A percentile compares a stretch with the other conserved stretches of the same genome.
These are phyloP conservation scores for Rhododendron williamsianum DNA, from an alignment of 148 eudicot species.

Conservation along the genomic window DNA sequence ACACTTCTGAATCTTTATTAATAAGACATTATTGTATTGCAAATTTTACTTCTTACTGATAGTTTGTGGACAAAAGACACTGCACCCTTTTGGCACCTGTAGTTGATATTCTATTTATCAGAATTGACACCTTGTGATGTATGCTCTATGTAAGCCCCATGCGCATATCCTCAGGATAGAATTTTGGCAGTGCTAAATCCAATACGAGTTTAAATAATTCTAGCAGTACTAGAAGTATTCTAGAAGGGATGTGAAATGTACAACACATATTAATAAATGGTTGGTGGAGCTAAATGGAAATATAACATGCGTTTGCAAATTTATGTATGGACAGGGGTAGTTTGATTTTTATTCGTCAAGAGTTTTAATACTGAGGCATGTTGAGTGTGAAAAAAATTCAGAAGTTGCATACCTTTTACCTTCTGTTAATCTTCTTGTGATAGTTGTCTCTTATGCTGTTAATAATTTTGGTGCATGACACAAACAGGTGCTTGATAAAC, in stretches of 20 bases:
- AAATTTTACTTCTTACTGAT: not conserved
- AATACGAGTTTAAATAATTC: not conserved
- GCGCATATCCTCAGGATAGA: not conserved
- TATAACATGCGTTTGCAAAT: slow-evolving; percentile 9
- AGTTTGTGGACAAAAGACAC: not conserved
- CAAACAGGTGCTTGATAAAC: slow-evolving; percentile 48
- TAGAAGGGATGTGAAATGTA: not conserved
- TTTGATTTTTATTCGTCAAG: not conserved
- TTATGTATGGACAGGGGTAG: not conserved
- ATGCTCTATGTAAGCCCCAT: not conserved
- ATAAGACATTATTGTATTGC: not conserved
- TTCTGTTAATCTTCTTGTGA: not conserved
- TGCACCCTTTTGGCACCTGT: not conserved
- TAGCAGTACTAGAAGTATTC: not conserved
- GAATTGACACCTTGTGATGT: not conserved
- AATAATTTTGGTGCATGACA: not conserved
- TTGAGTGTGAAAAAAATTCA: not conserved
- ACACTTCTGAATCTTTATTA: not conserved
- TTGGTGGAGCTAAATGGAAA: not conserved
- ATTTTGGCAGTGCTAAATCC: not conserved
- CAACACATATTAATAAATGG: not conserved
- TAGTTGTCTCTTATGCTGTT: not conserved
- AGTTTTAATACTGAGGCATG: not conserved
- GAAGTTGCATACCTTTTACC: not conserved
- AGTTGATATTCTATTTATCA: not conserved